A percentile compares a stretch with the other conserved stretches of the same genome.
Conservation (phyloP, 257 asterid species). For the Jaltomata sinuosa region DNA sequence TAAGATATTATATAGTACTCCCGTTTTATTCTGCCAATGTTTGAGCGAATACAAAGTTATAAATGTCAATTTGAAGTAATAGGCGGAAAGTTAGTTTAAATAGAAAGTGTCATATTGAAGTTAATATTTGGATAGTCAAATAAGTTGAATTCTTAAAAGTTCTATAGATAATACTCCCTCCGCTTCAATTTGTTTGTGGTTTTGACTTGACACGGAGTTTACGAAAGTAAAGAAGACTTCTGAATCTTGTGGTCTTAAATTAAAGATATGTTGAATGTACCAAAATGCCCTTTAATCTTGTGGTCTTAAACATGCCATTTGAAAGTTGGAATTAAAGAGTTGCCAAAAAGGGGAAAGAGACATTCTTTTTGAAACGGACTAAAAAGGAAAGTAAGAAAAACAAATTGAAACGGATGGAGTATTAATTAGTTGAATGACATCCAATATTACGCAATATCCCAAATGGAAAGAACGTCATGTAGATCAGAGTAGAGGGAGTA, state of each 20-base stretch:
- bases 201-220: too few species aligned
- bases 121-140: not conserved
- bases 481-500: not conserved
- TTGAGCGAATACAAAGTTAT: not conserved
- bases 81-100: not conserved
- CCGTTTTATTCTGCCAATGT: not conserved
- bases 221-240: too few species aligned
- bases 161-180: not conserved
- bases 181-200: too few species aligned
- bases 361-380: too few species aligned
- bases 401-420: too few species aligned
- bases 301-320: too few species aligned
- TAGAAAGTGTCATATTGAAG: not conserved
- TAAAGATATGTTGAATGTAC: too few species aligned
- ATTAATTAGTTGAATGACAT: not conserved
- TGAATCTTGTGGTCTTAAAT: too few species aligned
- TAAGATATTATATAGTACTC: not conserved
- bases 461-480: not conserved
- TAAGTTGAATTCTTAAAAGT: not conserved
- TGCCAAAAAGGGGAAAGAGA: too few species aligned
- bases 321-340: too few species aligned
- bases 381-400: too few species aligned
- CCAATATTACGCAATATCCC: not conserved
- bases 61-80: not conserved
- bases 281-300: too few species aligned